These are phyloP conservation scores for Coriaria nepalensis DNA, from an alignment of 306 rosid genomes.

Conservation along the genomic window DNA sequence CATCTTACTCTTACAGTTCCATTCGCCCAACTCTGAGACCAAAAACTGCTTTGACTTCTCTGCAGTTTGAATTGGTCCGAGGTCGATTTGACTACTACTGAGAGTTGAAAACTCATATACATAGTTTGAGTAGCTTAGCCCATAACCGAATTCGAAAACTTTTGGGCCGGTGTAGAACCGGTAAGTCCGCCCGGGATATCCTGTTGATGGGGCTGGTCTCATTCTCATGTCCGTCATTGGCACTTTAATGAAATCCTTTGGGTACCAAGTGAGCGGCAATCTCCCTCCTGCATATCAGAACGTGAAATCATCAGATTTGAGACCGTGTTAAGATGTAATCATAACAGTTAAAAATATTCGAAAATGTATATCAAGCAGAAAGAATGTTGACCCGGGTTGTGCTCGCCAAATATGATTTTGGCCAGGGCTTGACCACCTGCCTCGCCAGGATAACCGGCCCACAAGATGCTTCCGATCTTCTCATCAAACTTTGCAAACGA, in stretches of 20 bases:
- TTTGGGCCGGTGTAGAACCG: slow-evolving; percentile 65
- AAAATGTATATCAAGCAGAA: too few relatives aligned
- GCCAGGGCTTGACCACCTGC: slow-evolving; percentile 77
- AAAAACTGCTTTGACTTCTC: too few relatives aligned
- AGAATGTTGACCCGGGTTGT: slow-evolving; percentile 63
- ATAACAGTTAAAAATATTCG: too few relatives aligned
- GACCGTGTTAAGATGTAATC: too few relatives aligned
- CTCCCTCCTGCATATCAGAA: slow-evolving; percentile 57
- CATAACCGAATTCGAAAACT: slow-evolving; percentile 69
- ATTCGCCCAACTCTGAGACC: slow-evolving; percentile 42
- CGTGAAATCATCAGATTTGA: slow-evolving; percentile 3
- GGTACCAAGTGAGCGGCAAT: slow-evolving; percentile 88
- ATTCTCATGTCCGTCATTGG: slow-evolving; percentile 99
- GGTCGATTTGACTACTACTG: slow-evolving; percentile 30
- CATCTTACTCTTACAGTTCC: slow-evolving; percentile 37
- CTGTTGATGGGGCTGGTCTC: slow-evolving; percentile 48
- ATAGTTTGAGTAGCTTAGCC: slow-evolving; percentile 76
- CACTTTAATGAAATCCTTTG: slow-evolving; percentile 40
- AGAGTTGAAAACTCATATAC: slow-evolving; percentile 40
- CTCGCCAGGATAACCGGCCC: slow-evolving; percentile 97
- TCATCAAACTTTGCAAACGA: slow-evolving; percentile 45
- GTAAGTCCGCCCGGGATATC: slow-evolving; percentile 78
- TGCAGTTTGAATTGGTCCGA: too few relatives aligned
- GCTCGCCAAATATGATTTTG: slow-evolving; percentile 75
- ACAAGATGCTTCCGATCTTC: slow-evolving; percentile 68